Percentiles rank a stretch among this genome's conserved stretches.
Evolutionary conservation across 2,329 filamentous ascomycete genomes (phyloP).

Genomic region (Plectosphaerella plurivora): DNA sequence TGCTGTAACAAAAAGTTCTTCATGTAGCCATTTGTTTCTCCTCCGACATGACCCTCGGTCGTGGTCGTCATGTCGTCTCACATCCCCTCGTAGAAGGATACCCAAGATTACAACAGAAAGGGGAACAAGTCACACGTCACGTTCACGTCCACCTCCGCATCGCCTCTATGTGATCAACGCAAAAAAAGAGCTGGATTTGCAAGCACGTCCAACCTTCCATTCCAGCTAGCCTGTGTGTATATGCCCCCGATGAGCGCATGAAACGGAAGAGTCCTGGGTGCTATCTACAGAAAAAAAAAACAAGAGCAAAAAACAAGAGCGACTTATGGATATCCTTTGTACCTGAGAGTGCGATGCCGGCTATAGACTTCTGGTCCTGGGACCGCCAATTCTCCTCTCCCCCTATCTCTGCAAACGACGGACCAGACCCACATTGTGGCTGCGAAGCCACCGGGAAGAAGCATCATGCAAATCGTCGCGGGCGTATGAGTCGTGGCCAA

Average conservation of each 20-base stretch:
- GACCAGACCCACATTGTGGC: neutral
- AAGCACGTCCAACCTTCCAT: neutral
- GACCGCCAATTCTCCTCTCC: slow-evolving; percentile 5
- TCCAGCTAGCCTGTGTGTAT: neutral
- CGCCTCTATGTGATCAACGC: neutral
- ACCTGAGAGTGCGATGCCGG: slow-evolving; percentile 13
- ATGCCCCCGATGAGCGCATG: neutral
- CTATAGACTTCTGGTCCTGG: slow-evolving; percentile 3
- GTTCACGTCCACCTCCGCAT: too few species aligned
- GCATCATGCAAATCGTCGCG: slow-evolving; percentile 1
- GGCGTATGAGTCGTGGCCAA: neutral
- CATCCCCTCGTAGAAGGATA: too few species aligned
- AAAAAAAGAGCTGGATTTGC: neutral
- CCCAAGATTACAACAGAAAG: too few species aligned
- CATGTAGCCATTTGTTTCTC: too few species aligned
- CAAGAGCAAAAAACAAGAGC: slow-evolving; percentile 1
- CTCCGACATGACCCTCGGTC: too few species aligned
- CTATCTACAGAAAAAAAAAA: slow-evolving; percentile 20
- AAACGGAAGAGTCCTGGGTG: slow-evolving; percentile 5
- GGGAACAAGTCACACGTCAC: too few species aligned
- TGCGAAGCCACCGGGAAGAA: neutral
- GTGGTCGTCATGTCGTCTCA: too few species aligned
- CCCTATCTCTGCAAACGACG: neutral
- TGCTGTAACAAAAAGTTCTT: neutral
- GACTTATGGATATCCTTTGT: slow-evolving; percentile 19